Conservation (phyloP, 352 stramenopile species). For the Phytophthora fragariaefolia region DNA sequence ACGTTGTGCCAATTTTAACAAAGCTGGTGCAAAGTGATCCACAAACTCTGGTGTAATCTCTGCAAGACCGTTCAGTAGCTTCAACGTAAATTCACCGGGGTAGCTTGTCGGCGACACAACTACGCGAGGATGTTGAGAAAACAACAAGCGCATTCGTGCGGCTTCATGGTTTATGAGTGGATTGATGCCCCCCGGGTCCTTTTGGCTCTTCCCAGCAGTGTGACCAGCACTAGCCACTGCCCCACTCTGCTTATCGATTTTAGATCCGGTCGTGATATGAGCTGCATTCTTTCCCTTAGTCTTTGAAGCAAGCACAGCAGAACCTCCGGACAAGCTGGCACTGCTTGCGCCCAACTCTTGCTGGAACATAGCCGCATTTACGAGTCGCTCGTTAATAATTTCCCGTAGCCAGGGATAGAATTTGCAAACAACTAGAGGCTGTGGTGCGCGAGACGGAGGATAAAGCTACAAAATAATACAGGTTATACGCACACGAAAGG, state of each 20-base stretch:
- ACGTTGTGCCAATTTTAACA: slow-evolving; percentile 86
- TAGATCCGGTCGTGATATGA: slow-evolving; percentile 31
- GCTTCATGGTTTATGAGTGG: slow-evolving; percentile 65
- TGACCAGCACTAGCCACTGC: slow-evolving; percentile 16
- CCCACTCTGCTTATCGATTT: slow-evolving; percentile 37
- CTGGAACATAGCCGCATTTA: slow-evolving; percentile 69
- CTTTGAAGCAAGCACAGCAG: slow-evolving; percentile 34
- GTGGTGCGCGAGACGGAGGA: slow-evolving; percentile 67
- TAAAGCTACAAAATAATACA: slow-evolving; percentile 64
- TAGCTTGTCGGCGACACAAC: slow-evolving; percentile 54
- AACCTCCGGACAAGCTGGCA: slow-evolving; percentile 14
- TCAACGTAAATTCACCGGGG: slow-evolving; percentile 75
- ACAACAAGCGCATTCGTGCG: slow-evolving; percentile 59
- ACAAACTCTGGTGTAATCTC: slow-evolving; percentile 73
- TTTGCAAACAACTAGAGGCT: slow-evolving; percentile 81
- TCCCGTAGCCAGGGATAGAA: slow-evolving; percentile 91
- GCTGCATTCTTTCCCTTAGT: slow-evolving; percentile 46
- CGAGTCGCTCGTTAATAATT: slow-evolving; percentile 82
- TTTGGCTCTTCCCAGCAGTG: slow-evolving; percentile 45
- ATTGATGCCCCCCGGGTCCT: slow-evolving; percentile 44
- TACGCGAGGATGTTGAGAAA: slow-evolving; percentile 52
- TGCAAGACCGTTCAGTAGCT: slow-evolving; percentile 66
- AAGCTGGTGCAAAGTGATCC: slow-evolving; percentile 75
- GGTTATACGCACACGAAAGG: neutral
- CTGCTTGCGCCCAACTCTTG: slow-evolving; percentile 47